A percentile compares a stretch with the other conserved stretches of the same genome.
Evolutionary conservation across 495 filamentous ascomycete genomes (phyloP).

Genomic region (Chaetomium cochliodes): DNA sequence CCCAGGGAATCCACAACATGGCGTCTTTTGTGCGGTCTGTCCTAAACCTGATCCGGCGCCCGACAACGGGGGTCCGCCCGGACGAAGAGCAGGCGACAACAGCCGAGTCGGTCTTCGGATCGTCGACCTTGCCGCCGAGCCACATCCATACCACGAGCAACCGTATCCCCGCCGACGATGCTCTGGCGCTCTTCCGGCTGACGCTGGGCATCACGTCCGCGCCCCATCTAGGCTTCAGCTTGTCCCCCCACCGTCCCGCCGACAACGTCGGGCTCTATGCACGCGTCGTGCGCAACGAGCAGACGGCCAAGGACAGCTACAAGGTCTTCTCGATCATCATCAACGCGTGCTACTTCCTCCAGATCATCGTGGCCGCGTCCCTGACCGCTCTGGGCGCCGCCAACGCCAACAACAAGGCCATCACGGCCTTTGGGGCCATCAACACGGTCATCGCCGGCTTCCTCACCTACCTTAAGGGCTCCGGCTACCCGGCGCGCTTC

Average conservation of each 20-base stretch:
- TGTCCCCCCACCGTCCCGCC: not conserved
- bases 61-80: not conserved
- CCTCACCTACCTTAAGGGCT: constrained; percentile 15
- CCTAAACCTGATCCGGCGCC: not conserved
- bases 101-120: not conserved
- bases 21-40: constrained; percentile 3
- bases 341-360: constrained; percentile 11
- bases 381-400: constrained; percentile 12
- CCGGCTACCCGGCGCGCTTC: constrained; percentile 11
- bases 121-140: constrained; percentile 8
- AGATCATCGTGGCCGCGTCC: constrained; percentile 15
- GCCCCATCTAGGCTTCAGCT: constrained; percentile 6
- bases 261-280: constrained; percentile 14
- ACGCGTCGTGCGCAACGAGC: constrained; percentile 10
- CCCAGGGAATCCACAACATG: not conserved
- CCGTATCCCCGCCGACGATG: not conserved
- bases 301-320: constrained; percentile 12
- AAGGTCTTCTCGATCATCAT: constrained; percentile 9
- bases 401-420: constrained; percentile 13
- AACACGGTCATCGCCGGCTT: constrained; percentile 13
- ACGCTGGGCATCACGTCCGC: constrained; percentile 1
- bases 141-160: not conserved
- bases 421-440: constrained; percentile 6
- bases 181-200: constrained; percentile 7
- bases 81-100: not conserved